Evolutionary conservation across 2,329 filamentous ascomycete genomes (phyloP), one percentile per base, ranked within the genome.

Genomic region (Coniella lustricola): DNA sequence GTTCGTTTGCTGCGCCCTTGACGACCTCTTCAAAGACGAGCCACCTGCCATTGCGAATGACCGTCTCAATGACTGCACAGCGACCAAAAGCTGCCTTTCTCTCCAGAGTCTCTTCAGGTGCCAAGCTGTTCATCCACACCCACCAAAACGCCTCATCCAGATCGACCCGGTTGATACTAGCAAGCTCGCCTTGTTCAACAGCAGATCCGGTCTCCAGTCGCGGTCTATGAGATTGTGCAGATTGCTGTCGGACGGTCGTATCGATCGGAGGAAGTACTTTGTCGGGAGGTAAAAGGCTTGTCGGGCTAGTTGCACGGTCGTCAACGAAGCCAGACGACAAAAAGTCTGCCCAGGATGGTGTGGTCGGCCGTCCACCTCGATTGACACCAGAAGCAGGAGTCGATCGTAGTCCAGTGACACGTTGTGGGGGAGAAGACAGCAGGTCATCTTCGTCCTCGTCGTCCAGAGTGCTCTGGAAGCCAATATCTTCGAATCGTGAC

Each of bases 131-230:
- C 76, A 98, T 97, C 93, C 93, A 98, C 3, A 97, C 93, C 91
- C 93, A 97, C 93, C 93, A 98, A 66, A 98, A 98, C 1, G 90
- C 85, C 64, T 97, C 91, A 59, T 98, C 93, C 4, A 98, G 74
- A 54, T 93, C 84, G 49, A 97, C 79, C 33, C 78, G 78, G 20
- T 80, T 86, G 61, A 98, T 95, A 62, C 90, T 97, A 25, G 93
- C 93, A 49, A 98, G 76, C 73, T 98, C 93, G 44, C 90, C 93
- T 0, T 91, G 93, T 55, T 96, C 90, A 0, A 96, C 73, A 35
- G 80, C 73, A 20, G 68, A 68, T 46, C 87, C 81, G 13, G 75
- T 76, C 55, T 90, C 83, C n/a, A 88, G 70, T 50, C 82, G 77
- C 37, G 85, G 82, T 48, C 75, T 77, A 62, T 95, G 87, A 1